phyloP scores from a whole-genome alignment of 805 yeast species.

The Zygoascus ofunaensis region DNA sequence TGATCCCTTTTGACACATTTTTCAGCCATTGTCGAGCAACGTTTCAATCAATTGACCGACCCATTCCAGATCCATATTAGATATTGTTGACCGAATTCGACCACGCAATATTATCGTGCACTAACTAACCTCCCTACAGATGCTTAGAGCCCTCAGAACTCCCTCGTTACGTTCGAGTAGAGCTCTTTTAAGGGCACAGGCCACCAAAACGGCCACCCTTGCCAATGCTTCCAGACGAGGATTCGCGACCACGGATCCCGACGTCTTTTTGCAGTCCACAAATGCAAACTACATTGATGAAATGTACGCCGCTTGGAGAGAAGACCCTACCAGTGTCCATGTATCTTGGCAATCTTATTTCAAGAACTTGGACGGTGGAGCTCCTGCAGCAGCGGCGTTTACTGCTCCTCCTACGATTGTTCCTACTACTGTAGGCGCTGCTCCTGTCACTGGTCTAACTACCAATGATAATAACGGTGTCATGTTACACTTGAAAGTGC shows the following conservation, averaged over 20 bases:
- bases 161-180: neutral
- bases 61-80: no score
- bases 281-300: constrained; percentile 93
- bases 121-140: neutral
- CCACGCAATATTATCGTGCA: no score
- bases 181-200: neutral
- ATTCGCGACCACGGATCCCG: constrained; percentile 27
- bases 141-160: neutral
- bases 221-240: constrained; percentile 5
- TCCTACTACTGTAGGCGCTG: constrained; percentile 66
- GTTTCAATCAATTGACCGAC: no score
- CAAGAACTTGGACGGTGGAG: constrained; percentile 71
- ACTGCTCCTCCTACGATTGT: constrained; percentile 85
- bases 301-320: constrained; percentile 92
- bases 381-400: constrained; percentile 65
- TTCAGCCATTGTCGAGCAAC: no score
- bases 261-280: constrained; percentile 72
- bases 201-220: neutral
- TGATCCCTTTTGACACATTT: no score
- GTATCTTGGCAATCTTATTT: constrained; percentile 94
- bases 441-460: constrained; percentile 55
- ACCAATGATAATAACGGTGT: constrained; percentile 50
- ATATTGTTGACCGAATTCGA: no score
- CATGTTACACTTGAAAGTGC: constrained; percentile 85
- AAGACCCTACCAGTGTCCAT: constrained; percentile 87